Evolutionary conservation across 2,329 filamentous ascomycete genomes (phyloP).

Genomic region (Colletotrichum agaves): DNA sequence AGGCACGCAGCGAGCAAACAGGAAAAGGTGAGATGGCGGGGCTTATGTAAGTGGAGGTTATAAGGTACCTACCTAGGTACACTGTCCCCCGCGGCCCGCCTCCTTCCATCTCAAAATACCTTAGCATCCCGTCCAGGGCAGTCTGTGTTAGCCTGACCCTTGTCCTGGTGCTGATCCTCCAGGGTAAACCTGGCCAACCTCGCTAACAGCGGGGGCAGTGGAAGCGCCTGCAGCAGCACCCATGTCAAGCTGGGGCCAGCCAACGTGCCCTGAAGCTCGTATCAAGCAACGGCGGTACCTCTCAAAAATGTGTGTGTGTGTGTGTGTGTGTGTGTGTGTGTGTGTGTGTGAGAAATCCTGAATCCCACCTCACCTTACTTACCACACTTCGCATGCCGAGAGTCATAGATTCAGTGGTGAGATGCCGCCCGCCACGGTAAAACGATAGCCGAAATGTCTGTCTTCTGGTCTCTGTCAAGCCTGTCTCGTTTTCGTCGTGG

Average conservation of each 20-base stretch:
- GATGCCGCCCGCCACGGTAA: neutral
- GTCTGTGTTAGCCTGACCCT: conserved; percentile 10
- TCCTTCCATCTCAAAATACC: conserved; percentile 17
- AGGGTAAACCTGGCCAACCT: conserved; percentile 5
- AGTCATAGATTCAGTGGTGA: neutral
- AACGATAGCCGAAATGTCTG: neutral
- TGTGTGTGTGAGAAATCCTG: neutral
- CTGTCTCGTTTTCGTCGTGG: conserved; percentile 5
- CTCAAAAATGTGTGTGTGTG: neutral
- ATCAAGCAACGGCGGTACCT: neutral
- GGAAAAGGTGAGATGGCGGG: neutral
- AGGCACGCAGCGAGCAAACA: neutral
- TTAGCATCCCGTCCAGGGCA: neutral
- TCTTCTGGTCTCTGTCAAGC: neutral
- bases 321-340: no score
- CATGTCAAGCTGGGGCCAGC: conserved; percentile 14
- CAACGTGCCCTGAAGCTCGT: conserved; percentile 20
- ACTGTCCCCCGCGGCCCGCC: neutral
- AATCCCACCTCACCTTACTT: neutral
- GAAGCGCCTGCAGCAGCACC: conserved; percentile 28
- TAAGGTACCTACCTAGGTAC: no score
- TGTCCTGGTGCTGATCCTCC: conserved; percentile 26
- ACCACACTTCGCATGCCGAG: neutral
- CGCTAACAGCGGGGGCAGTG: conserved; percentile 24
- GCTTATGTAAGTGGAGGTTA: no score